Evolutionary conservation across 768 basidiomycete species (phyloP), one percentile per base, ranked within the genome.

Genomic region (Amanita pallidorosea): DNA sequence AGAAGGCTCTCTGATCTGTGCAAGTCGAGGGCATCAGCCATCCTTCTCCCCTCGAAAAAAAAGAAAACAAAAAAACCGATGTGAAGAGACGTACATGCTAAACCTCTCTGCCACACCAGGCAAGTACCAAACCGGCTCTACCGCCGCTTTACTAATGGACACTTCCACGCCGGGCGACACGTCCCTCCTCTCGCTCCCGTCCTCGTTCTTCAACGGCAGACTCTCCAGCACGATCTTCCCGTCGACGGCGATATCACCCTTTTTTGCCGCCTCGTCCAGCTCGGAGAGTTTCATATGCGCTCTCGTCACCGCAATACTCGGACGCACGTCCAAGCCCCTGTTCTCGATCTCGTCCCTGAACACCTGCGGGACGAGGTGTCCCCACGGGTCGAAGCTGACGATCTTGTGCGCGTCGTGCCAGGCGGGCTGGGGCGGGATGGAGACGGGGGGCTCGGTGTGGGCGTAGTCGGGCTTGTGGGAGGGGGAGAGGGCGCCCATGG

Each of bases 71-170:
- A 29, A 29, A 29, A 27, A 5, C 4, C 25, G 5, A 27, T 27
- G 23, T 27, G 25, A 9, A 29, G 1, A 29, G 29, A 29, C 86
- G 61, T 58, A 88, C 89, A 96, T 92, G 18, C 83, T 86, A 59
- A 98, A 91, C n/a, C 95, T 73, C 57, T 89, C 86, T 0, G 95
- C 95, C 1, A 98, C 82, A 9, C 92, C 91, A 40, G 94, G 94
- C 1, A 96, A 69, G 63, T 86, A 90, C 94, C 94, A 97, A 12
- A 97, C 93, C 0, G 94, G 95, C 61, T 97, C 95, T 7, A 97
- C 85, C 0, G 95, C 94, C 0, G 93, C 94, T 68, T 97, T 97
- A 63, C 81, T 83, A n/a, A 86, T 78, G 42, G 70, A 79, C 11
- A 97, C 79, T 70, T 98, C 95, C 15, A 97, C 80, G 5, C 95